Percentiles rank a stretch among this genome's conserved stretches.
phyloP scores from a whole-genome alignment of 345 rosid species.

The Salix purpurea region DNA sequence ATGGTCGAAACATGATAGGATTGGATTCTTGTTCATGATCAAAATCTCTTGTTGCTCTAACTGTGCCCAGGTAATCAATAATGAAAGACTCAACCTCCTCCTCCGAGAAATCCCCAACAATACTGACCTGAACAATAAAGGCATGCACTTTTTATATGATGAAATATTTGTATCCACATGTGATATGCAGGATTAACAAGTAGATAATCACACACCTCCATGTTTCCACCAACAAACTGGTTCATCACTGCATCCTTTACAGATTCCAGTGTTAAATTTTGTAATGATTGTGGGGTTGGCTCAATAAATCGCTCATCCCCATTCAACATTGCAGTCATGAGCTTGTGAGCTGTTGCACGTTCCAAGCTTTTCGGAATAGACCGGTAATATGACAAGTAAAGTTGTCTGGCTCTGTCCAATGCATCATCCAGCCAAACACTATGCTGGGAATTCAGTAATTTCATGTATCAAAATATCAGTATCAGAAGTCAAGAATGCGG shows the following conservation, averaged over 20 bases:
- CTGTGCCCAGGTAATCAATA: constrained; percentile 91
- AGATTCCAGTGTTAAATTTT: constrained; percentile 60
- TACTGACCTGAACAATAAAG: constrained; percentile 60
- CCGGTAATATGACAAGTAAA: constrained; percentile 85
- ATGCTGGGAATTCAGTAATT: constrained; percentile 61
- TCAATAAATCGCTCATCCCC: constrained; percentile 96
- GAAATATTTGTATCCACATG: constrained; percentile 10
- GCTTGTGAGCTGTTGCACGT: constrained; percentile 98
- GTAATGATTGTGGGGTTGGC: constrained; percentile 82
- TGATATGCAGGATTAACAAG: background rate
- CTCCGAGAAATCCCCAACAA: constrained; percentile 92
- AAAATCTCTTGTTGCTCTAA: constrained; percentile 52
- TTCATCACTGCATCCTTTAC: constrained; percentile 94
- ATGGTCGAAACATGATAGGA: constrained; percentile 66
- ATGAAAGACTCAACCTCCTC: constrained; percentile 81
- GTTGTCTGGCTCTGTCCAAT: constrained; percentile 93
- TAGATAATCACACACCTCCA: constrained; percentile 62
- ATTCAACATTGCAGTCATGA: constrained; percentile 93
- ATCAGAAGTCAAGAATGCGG: background rate
- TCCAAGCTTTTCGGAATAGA: constrained; percentile 99
- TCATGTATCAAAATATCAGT: background rate
- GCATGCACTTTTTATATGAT: constrained; percentile 11
- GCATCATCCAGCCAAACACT: constrained; percentile 99
- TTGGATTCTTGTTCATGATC: constrained; percentile 30
- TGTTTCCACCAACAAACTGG: constrained; percentile 86